Evolutionary conservation across 169 alveolate genomes (phyloP).

Genomic region (Babesia sp.): DNA sequence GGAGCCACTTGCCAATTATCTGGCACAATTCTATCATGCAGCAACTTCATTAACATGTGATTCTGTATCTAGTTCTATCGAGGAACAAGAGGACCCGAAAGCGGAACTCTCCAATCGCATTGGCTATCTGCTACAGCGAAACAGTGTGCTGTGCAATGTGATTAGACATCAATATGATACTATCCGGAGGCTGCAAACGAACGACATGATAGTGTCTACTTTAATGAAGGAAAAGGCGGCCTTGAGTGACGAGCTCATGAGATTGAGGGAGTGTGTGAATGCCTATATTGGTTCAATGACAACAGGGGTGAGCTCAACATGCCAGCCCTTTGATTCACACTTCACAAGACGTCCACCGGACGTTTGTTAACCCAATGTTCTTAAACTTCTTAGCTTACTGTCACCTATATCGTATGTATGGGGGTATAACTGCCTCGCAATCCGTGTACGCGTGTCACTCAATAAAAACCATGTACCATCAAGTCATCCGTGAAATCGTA

Average conservation of each 20-base stretch:
- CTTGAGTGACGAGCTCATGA: slow-evolving; percentile 11
- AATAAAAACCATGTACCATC: too few relatives aligned
- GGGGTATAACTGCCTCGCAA: too few relatives aligned
- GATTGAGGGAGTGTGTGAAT: slow-evolving; percentile 18
- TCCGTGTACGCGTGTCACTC: too few relatives aligned
- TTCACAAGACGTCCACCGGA: slow-evolving; percentile 40
- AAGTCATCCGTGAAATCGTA: too few relatives aligned
- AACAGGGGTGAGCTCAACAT: background rate
- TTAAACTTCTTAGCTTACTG: background rate
- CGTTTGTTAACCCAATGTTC: background rate
- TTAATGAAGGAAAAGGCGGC: slow-evolving; percentile 27
- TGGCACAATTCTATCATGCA: slow-evolving; percentile 27
- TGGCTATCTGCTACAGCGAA: slow-evolving; percentile 34
- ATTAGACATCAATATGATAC: slow-evolving; percentile 63
- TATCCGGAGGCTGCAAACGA: slow-evolving; percentile 23
- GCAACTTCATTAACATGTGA: background rate
- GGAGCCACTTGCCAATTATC: slow-evolving; percentile 12
- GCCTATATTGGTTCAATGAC: slow-evolving; percentile 11
- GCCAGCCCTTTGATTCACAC: background rate
- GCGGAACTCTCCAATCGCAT: slow-evolving; percentile 38
- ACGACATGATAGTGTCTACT: background rate
- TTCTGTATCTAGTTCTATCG: background rate
- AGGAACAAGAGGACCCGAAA: background rate
- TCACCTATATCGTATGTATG: background rate
- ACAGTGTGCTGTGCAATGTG: slow-evolving; percentile 42